Evolutionary conservation across 805 yeast genomes (phyloP).

Genomic region (Clavispora asparagi): DNA sequence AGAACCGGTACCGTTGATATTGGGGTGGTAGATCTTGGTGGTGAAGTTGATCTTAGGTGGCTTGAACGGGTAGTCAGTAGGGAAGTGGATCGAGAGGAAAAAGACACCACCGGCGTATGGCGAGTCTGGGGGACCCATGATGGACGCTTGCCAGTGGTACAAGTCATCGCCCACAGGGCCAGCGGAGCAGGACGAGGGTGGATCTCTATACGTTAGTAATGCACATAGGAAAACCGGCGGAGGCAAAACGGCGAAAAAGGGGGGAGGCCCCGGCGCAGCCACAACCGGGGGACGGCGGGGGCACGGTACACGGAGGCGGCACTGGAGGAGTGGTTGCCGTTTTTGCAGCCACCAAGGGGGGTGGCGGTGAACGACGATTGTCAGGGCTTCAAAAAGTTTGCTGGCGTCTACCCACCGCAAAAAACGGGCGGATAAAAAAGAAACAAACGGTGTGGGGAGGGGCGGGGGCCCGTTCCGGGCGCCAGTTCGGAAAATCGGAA

Average conservation of each 20-base stretch:
- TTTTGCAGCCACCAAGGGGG: background rate
- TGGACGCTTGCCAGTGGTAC: conserved; percentile 99
- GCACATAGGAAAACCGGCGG: background rate
- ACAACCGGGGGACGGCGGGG: background rate
- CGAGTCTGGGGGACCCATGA: conserved; percentile 98
- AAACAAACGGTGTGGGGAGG: background rate
- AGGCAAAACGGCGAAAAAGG: background rate
- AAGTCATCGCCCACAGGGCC: conserved; percentile 98
- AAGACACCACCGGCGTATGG: conserved; percentile 89
- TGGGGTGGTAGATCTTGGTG: conserved; percentile 96
- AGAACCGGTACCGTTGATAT: conserved; percentile 92
- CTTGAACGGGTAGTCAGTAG: conserved; percentile 98
- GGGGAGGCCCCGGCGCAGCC: background rate
- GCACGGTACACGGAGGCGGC: background rate
- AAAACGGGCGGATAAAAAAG: background rate
- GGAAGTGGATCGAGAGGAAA: conserved; percentile 94
- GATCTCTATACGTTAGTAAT: conserved; percentile 59
- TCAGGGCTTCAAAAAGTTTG: background rate
- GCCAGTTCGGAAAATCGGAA: background rate
- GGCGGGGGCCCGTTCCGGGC: background rate
- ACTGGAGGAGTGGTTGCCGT: background rate
- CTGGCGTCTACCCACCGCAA: background rate
- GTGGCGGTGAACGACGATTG: too few species aligned
- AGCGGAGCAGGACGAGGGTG: conserved; percentile 98
- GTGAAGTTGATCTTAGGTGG: conserved; percentile 90